Conservation (phyloP, 2,329 filamentous ascomycete genomes). For the Colletotrichum sp. region DNA sequence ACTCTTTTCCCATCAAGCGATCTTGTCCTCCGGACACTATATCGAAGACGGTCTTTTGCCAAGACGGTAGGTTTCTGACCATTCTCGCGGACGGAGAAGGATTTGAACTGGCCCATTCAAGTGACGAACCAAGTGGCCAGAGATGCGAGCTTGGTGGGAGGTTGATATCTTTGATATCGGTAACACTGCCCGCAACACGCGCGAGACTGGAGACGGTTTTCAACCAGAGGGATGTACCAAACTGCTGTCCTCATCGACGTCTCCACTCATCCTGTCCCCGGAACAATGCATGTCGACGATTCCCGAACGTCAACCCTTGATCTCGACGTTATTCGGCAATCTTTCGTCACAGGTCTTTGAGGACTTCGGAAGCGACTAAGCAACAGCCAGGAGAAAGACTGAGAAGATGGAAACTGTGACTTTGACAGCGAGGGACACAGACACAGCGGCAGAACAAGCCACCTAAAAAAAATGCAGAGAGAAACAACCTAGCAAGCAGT, state of each 20-base stretch:
- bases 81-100: neutral
- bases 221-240: neutral
- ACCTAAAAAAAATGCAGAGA: neutral
- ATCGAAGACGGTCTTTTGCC: neutral
- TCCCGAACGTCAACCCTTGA: neutral
- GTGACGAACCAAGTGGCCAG: neutral
- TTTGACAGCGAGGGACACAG: neutral
- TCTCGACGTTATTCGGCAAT: neutral
- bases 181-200: neutral
- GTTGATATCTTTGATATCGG: neutral
- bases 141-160: neutral
- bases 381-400: neutral
- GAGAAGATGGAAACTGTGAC: neutral
- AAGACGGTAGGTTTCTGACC: neutral
- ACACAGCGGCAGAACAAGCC: neutral
- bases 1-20: neutral
- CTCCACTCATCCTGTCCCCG: neutral
- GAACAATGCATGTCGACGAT: neutral
- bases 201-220: neutral
- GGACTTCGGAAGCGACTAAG: too few relatives aligned
- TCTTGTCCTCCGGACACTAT: neutral
- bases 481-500: neutral
- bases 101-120: neutral
- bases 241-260: neutral
- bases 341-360: too few relatives aligned